Percentiles rank a stretch among this genome's conserved stretches.
Conservation (phyloP, 208 protist genomes). For the Kentomonas sorsogonicus region DNA sequence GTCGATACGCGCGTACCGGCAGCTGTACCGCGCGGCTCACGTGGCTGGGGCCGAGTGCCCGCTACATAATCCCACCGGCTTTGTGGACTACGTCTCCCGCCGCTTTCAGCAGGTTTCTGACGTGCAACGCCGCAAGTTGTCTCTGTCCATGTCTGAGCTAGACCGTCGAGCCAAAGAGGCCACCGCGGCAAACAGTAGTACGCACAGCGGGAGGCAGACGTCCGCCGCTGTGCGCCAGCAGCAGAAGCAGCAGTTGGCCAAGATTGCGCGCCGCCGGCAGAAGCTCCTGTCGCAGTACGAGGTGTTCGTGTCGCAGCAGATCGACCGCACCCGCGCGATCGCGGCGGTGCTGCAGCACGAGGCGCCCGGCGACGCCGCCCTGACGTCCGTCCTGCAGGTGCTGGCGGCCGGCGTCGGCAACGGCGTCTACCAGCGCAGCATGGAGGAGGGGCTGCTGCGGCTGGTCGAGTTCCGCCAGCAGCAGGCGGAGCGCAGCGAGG, state of each 20-base stretch:
- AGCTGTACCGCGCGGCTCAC: constrained; percentile 31
- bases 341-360: constrained; percentile 27
- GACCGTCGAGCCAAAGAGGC: constrained; percentile 12
- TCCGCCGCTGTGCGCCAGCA: background rate
- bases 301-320: constrained; percentile 38
- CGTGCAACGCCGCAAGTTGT: constrained; percentile 28
- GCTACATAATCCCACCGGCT: constrained; percentile 37
- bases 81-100: constrained; percentile 37
- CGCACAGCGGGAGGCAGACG: background rate
- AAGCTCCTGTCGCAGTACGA: constrained; percentile 49
- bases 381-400: constrained; percentile 73
- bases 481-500: constrained; percentile 41
- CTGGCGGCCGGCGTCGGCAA: constrained; percentile 70
- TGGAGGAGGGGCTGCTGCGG: constrained; percentile 49
- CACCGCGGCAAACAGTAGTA: background rate
- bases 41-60: constrained; percentile 31
- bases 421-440: constrained; percentile 38
- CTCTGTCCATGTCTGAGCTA: constrained; percentile 14
- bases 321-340: constrained; percentile 34
- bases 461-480: constrained; percentile 51
- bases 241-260: background rate
- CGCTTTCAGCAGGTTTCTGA: constrained; percentile 42
- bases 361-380: constrained; percentile 32
- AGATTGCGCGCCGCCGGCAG: constrained; percentile 4
- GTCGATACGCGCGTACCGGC: constrained; percentile 46